A percentile compares a stretch with the other conserved stretches of the same genome.
Conservation (phyloP, 2,329 filamentous ascomycete species). For the Trichophyton mentagrophytes region DNA sequence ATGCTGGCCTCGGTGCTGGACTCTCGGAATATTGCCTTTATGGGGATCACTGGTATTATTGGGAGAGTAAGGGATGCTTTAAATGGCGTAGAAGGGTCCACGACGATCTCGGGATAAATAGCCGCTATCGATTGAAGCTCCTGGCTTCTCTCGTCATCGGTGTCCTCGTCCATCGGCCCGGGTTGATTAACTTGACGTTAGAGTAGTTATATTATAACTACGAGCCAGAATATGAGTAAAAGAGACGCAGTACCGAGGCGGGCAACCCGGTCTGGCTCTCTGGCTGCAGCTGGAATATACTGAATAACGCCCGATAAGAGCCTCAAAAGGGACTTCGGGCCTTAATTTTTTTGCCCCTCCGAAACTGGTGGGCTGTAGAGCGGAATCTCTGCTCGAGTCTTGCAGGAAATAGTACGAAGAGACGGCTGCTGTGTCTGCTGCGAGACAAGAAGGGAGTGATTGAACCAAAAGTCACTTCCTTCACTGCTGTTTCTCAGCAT, state of each 20-base stretch:
- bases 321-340: not conserved
- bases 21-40: conserved; percentile 34
- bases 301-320: not conserved
- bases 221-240: not conserved
- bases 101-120: conserved; percentile 49
- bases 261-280: not conserved
- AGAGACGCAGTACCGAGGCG: not conserved
- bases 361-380: not conserved
- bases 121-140: conserved; percentile 48
- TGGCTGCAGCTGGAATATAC: not conserved
- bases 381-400: not conserved
- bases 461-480: not conserved
- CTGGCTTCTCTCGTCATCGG: conserved; percentile 43
- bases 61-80: conserved; percentile 43
- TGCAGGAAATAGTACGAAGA: not conserved
- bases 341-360: not conserved
- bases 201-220: no score
- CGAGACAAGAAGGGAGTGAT: not conserved
- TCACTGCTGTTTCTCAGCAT: not conserved
- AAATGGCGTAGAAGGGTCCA: conserved; percentile 36
- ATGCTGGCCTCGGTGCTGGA: not conserved
- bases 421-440: not conserved
- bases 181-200: no score
- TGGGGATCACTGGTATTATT: conserved; percentile 41
- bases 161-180: conserved; percentile 24